Conservation (phyloP, 169 alveolate species). For the Prorocentrum cordatum region DNA sequence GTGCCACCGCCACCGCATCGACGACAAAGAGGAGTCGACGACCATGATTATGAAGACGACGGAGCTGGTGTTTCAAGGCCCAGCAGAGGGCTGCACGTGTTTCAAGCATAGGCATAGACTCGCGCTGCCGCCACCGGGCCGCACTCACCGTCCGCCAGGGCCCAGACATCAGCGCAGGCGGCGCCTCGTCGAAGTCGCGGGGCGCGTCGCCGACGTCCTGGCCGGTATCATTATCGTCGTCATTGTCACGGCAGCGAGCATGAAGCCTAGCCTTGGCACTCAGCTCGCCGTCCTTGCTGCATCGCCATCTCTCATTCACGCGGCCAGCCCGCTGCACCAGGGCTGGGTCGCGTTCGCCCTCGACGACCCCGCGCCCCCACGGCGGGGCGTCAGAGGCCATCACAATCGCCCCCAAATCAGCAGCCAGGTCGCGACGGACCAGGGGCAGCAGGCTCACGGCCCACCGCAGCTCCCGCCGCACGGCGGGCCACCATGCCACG, state of each 20-base stretch:
- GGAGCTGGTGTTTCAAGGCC: background rate
- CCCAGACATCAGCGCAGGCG: background rate
- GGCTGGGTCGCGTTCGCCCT: background rate
- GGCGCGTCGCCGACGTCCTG: too few species aligned
- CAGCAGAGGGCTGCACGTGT: background rate
- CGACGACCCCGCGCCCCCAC: slow-evolving; percentile 30
- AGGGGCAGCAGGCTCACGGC: slow-evolving; percentile 1
- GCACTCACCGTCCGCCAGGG: background rate
- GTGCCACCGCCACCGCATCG: background rate
- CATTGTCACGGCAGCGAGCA: background rate
- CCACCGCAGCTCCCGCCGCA: slow-evolving; percentile 11
- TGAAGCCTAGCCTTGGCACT: background rate
- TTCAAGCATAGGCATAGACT: background rate
- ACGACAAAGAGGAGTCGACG: background rate
- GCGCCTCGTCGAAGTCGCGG: too few species aligned
- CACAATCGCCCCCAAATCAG: background rate
- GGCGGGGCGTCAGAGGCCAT: slow-evolving; percentile 10
- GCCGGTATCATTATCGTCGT: too few species aligned
- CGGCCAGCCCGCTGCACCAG: background rate
- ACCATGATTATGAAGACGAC: background rate
- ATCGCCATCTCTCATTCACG: background rate
- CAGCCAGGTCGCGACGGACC: background rate
- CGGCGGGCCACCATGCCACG: background rate
- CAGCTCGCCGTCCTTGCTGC: background rate
- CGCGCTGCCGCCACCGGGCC: background rate